These are phyloP conservation scores for Cordyceps tenuipes DNA, from an alignment of 2,329 filamentous ascomycete species.

Conservation along the genomic window DNA sequence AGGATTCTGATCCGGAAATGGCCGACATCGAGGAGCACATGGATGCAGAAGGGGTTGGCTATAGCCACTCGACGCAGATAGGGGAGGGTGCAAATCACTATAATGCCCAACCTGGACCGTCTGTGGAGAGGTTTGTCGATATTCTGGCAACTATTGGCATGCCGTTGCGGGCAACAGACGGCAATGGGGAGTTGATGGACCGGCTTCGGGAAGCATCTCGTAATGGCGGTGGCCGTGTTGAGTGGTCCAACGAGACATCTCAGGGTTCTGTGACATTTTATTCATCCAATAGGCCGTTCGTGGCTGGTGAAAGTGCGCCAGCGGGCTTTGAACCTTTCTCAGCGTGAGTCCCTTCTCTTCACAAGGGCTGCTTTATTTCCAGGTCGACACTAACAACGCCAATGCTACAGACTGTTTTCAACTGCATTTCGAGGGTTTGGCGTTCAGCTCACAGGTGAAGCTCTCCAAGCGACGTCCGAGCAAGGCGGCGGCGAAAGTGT, in stretches of 20 bases:
- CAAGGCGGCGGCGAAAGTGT: slow-evolving; percentile 17
- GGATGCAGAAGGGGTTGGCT: slow-evolving; percentile 34
- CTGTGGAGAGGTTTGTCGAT: slow-evolving; percentile 35
- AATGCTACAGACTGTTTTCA: neutral
- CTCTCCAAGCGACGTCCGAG: neutral
- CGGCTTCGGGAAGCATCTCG: neutral
- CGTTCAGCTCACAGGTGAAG: neutral
- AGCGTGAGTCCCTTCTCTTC: slow-evolving; percentile 30
- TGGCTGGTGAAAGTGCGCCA: slow-evolving; percentile 9
- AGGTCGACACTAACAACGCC: neutral
- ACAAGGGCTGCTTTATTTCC: neutral
- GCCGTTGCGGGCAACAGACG: neutral
- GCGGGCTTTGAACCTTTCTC: slow-evolving; percentile 35
- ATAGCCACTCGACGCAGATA: slow-evolving; percentile 27
- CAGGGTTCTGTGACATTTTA: slow-evolving; percentile 42
- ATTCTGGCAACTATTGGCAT: slow-evolving; percentile 33
- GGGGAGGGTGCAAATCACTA: slow-evolving; percentile 21
- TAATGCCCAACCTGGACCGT: slow-evolving; percentile 27
- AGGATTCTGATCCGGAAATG: slow-evolving; percentile 50
- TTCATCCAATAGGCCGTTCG: slow-evolving; percentile 24
- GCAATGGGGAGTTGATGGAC: neutral
- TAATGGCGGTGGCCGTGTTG: slow-evolving; percentile 19
- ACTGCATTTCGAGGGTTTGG: slow-evolving; percentile 7
- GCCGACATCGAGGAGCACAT: slow-evolving; percentile 48
- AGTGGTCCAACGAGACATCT: slow-evolving; percentile 31